phyloP scores from a whole-genome alignment of 2,329 filamentous ascomycete genomes.

The Zasmidium cellare region DNA sequence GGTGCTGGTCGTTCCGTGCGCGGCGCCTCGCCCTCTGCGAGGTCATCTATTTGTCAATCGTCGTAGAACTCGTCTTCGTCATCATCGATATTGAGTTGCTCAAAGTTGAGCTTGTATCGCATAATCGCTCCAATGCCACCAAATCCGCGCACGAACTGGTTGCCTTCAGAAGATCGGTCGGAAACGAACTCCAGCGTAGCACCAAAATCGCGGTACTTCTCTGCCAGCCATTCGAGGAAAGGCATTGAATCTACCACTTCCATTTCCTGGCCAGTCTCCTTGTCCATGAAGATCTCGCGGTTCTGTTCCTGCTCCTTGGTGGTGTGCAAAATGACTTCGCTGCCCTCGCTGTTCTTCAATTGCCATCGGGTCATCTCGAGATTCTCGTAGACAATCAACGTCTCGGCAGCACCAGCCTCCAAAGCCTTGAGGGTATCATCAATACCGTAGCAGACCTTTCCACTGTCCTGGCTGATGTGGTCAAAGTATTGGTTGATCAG shows the following conservation, averaged over 20 bases:
- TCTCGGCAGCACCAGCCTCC: constrained; percentile 93
- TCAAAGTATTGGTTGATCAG: constrained; percentile 98
- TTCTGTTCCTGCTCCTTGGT: constrained; percentile 80
- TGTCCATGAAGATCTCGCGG: constrained; percentile 89
- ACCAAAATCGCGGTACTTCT: constrained; percentile 98
- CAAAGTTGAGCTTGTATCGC: constrained; percentile 99
- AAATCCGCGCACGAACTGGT: constrained; percentile 99
- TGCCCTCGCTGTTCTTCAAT: constrained; percentile 75
- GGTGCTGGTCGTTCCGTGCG: constrained; percentile 58
- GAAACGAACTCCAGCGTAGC: constrained; percentile 95
- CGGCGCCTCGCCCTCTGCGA: constrained; percentile 71
- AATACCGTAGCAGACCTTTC: constrained; percentile 95
- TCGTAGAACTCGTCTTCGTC: constrained; percentile 84
- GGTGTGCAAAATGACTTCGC: constrained; percentile 77
- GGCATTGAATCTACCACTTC: constrained; percentile 83
- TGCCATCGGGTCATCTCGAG: constrained; percentile 90
- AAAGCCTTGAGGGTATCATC: constrained; percentile 97
- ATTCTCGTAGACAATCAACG: constrained; percentile 94
- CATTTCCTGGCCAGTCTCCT: constrained; percentile 95
- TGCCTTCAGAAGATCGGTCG: constrained; percentile 94
- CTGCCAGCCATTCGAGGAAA: constrained; percentile 99
- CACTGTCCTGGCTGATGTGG: constrained; percentile 96
- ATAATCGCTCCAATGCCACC: constrained; percentile 97
- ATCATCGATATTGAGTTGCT: constrained; percentile 88
- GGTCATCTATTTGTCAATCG: constrained; percentile 81